phyloP scores from a whole-genome alignment of 495 filamentous ascomycete species.

The Neurospora sublineolata region DNA sequence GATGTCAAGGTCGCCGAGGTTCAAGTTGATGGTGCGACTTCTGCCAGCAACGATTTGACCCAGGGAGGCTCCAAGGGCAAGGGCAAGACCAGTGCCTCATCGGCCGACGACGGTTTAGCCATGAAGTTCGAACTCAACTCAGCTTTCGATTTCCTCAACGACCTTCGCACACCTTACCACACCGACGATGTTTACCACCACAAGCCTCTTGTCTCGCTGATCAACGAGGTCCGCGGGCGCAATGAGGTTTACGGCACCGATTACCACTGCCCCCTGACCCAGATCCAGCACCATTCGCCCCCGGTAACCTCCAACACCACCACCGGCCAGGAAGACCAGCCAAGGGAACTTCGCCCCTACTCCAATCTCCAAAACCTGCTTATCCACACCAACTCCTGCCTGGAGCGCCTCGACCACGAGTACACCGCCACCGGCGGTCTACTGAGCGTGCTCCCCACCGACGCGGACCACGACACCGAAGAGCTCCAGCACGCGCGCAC shows the following conservation, averaged over 20 bases:
- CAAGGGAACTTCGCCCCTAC: conserved; percentile 21
- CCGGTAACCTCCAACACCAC: neutral
- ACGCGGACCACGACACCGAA: conserved; percentile 17
- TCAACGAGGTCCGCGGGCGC: conserved; percentile 32
- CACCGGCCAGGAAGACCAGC: conserved; percentile 7
- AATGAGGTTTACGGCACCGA: conserved; percentile 26
- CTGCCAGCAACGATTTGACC: neutral
- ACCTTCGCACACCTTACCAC: conserved; percentile 31
- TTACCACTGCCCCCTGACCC: conserved; percentile 32
- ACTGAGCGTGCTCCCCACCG: conserved; percentile 33
- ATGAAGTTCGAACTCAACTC: conserved; percentile 19
- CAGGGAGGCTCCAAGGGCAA: neutral
- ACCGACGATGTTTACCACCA: conserved; percentile 34
- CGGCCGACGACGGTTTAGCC: conserved; percentile 7
- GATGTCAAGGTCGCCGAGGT: conserved; percentile 16
- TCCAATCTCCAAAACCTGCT: conserved; percentile 36
- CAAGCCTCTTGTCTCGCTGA: conserved; percentile 31
- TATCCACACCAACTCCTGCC: conserved; percentile 40
- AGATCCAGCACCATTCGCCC: neutral
- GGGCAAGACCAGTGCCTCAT: conserved; percentile 1
- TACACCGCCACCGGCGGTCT: conserved; percentile 38
- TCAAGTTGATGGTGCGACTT: conserved; percentile 7
- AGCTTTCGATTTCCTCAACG: conserved; percentile 40
- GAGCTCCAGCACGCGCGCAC: conserved; percentile 25
- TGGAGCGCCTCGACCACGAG: conserved; percentile 45